Conservation (phyloP, 1,284 basidiomycete genomes). For the Sparassis latifolia region DNA sequence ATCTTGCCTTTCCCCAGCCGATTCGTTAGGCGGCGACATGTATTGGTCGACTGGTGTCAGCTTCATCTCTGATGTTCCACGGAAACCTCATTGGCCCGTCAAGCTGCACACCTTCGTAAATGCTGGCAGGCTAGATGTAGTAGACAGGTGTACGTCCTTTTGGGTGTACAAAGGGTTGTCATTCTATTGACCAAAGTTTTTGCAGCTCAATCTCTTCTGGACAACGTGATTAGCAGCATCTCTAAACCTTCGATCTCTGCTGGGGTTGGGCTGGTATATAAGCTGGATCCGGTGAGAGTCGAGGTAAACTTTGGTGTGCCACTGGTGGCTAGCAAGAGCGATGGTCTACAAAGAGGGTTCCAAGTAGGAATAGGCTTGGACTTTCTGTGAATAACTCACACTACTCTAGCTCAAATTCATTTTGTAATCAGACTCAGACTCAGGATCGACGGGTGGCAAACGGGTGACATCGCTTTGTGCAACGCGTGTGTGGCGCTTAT, state of each 20-base stretch:
- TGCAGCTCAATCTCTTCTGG: conserved; percentile 33
- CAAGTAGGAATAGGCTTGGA: conserved; percentile 93
- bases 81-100: conserved; percentile 81
- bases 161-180: conserved; percentile 3
- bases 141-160: conserved; percentile 47
- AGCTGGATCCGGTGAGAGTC: conserved; percentile 77
- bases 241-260: conserved; percentile 65
- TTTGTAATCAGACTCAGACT: not conserved
- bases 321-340: conserved; percentile 70
- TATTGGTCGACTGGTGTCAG: conserved; percentile 84
- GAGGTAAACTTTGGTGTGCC: conserved; percentile 95
- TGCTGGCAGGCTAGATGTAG: conserved; percentile 72
- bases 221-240: conserved; percentile 33
- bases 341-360: conserved; percentile 75
- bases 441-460: not conserved
- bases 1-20: conserved; percentile 30
- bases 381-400: conserved; percentile 45
- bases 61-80: conserved; percentile 75
- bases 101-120: conserved; percentile 86
- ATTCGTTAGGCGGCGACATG: conserved; percentile 87
- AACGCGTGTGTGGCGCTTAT: too few species aligned
- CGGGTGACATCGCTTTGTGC: too few species aligned
- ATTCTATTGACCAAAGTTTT: not conserved
- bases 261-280: conserved; percentile 89
- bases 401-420: not conserved